Percentiles rank a stretch among this genome's conserved stretches.
phyloP scores from a whole-genome alignment of 768 basidiomycete genomes.

The Rhizopogon rudus region DNA sequence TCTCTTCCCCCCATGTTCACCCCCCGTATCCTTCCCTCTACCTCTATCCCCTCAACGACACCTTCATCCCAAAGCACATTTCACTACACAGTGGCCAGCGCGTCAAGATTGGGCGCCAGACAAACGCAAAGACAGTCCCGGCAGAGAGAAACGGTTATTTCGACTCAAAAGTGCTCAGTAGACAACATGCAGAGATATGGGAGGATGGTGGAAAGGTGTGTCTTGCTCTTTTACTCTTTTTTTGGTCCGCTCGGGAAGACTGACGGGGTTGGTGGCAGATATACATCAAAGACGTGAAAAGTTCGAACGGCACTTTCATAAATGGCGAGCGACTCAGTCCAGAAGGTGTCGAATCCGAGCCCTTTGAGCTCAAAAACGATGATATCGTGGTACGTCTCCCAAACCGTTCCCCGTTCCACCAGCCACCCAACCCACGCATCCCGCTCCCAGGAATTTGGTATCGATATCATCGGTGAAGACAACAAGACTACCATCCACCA shows the following conservation, averaged over 20 bases:
- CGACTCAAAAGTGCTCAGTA: conserved; percentile 89
- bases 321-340: conserved; percentile 89
- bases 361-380: conserved; percentile 90
- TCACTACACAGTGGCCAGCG: conserved; percentile 60
- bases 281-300: conserved; percentile 97
- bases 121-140: conserved; percentile 92
- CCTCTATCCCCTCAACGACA: conserved; percentile 91
- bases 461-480: conserved; percentile 98
- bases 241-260: conserved; percentile 7
- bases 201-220: conserved; percentile 83
- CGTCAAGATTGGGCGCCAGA: conserved; percentile 92
- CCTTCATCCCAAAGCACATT: conserved; percentile 93
- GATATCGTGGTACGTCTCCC: conserved; percentile 81
- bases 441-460: conserved; percentile 84
- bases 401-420: background rate
- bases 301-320: conserved; percentile 97
- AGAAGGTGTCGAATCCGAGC: conserved; percentile 88
- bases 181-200: conserved; percentile 99
- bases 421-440: conserved; percentile 4
- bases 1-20: conserved; percentile 24
- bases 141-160: conserved; percentile 94
- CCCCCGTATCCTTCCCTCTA: conserved; percentile 43
- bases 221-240: background rate
- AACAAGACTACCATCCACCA: conserved; percentile 98
- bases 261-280: conserved; percentile 47